Conservation (phyloP, 148 eudicot species). For the Rhododendron henanense region DNA sequence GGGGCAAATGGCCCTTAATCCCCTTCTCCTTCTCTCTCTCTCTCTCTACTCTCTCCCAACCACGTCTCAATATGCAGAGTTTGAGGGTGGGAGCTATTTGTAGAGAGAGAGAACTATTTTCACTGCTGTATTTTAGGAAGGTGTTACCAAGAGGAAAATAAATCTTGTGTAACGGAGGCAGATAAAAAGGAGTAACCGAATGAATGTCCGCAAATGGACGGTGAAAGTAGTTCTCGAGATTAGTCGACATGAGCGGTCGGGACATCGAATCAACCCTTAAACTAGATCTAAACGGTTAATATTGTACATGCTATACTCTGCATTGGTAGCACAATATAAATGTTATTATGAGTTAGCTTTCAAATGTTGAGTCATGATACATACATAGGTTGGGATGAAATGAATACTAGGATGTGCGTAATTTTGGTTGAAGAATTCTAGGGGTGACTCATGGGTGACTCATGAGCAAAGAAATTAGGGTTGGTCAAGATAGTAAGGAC, state of each 20-base stretch:
- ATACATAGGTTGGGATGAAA: not conserved
- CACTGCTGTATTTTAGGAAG: not conserved
- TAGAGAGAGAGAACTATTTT: not conserved
- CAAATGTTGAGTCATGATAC: not conserved
- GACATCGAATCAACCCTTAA: not conserved
- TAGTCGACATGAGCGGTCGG: too few species aligned
- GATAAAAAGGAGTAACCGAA: not conserved
- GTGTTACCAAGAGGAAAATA: not conserved
- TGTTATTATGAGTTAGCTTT: too few species aligned
- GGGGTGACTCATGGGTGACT: not conserved
- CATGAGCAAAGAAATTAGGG: not conserved
- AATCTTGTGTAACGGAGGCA: not conserved
- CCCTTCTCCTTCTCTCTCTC: not conserved
- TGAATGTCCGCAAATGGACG: too few species aligned
- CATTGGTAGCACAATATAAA: not conserved
- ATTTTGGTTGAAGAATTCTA: not conserved
- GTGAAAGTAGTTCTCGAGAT: too few species aligned
- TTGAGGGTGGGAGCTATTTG: not conserved
- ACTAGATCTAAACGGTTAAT: not conserved
- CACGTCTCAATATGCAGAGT: not conserved
- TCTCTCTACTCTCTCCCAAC: not conserved
- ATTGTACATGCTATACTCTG: not conserved
- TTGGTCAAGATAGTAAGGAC: not conserved
- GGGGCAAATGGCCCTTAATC: conserved; percentile 1
- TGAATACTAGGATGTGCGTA: not conserved